phyloP scores from a whole-genome alignment of 257 asterid genomes.

The Ballota nigra region DNA sequence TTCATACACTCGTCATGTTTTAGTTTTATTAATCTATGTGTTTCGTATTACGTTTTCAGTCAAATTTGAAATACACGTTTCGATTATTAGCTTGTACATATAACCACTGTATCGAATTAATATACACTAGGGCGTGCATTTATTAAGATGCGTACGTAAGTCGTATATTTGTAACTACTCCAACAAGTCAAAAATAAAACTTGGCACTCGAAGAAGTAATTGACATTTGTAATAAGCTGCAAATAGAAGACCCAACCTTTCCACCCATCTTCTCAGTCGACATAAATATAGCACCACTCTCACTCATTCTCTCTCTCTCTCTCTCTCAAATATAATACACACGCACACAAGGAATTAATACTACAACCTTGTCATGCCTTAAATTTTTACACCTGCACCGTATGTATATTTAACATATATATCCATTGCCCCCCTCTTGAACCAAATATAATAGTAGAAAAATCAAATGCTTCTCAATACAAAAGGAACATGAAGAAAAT shows the following conservation, averaged over 20 bases:
- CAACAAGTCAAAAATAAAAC: neutral
- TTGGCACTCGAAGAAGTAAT: neutral
- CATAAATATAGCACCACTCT: too few relatives aligned
- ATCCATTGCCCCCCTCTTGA: too few relatives aligned
- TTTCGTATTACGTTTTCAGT: too few relatives aligned
- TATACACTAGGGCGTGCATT: neutral
- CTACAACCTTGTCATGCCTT: neutral
- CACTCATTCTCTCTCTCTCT: neutral
- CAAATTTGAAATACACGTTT: too few relatives aligned
- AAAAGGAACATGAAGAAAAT: slow-evolving; percentile 28
- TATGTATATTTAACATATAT: too few relatives aligned
- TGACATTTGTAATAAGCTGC: neutral
- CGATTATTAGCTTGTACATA: too few relatives aligned
- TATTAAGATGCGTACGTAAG: neutral
- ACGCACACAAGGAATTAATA: too few relatives aligned
- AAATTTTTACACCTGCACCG: neutral
- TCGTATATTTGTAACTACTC: neutral
- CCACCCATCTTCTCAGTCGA: neutral
- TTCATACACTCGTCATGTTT: too few relatives aligned
- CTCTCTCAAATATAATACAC: neutral
- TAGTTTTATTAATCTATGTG: too few relatives aligned
- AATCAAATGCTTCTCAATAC: neutral
- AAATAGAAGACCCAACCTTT: neutral
- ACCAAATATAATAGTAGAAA: neutral
- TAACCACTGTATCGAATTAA: too few relatives aligned